Evolutionary conservation across 768 basidiomycete species (phyloP).

Genomic region (Boletus tylopilopsis): DNA sequence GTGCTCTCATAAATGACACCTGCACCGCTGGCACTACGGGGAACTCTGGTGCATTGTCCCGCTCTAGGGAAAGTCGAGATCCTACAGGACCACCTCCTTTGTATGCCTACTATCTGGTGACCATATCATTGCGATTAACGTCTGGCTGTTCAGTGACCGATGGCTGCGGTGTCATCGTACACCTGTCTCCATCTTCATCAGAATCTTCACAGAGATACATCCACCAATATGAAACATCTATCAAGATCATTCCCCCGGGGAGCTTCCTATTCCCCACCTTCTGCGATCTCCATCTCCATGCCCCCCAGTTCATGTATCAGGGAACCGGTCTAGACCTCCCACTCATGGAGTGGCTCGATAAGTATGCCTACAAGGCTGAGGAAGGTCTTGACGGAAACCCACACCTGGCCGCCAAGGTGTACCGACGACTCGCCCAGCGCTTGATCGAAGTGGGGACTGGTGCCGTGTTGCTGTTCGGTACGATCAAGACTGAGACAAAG

Average conservation of each 20-base stretch:
- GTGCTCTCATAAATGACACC: constrained; percentile 9
- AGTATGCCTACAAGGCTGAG: constrained; percentile 82
- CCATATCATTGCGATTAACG: constrained; percentile 1
- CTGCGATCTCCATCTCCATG: constrained; percentile 82
- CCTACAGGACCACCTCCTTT: constrained; percentile 52
- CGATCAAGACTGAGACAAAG: constrained; percentile 82
- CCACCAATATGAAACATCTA: constrained; percentile 9
- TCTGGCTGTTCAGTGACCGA: constrained; percentile 27
- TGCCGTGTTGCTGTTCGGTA: constrained; percentile 76
- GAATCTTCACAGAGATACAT: constrained; percentile 35
- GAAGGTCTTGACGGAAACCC: constrained; percentile 64
- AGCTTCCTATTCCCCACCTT: constrained; percentile 76
- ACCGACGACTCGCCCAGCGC: constrained; percentile 60
- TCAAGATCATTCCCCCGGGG: constrained; percentile 42
- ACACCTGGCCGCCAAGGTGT: constrained; percentile 60
- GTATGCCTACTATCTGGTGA: constrained; percentile 24
- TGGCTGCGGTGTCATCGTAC: constrained; percentile 46
- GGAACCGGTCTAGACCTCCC: constrained; percentile 85
- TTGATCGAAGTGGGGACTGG: constrained; percentile 75
- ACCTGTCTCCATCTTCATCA: constrained; percentile 40
- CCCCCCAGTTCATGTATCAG: constrained; percentile 85
- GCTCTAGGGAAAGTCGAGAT: constrained; percentile 51
- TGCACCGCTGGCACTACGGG: constrained; percentile 32
- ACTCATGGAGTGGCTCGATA: constrained; percentile 79
- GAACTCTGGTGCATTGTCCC: constrained; percentile 58